Base-by-base conservation (phyloP, 2,329 filamentous ascomycete genomes). In the Pseudogymnoascus sp. region DNA sequence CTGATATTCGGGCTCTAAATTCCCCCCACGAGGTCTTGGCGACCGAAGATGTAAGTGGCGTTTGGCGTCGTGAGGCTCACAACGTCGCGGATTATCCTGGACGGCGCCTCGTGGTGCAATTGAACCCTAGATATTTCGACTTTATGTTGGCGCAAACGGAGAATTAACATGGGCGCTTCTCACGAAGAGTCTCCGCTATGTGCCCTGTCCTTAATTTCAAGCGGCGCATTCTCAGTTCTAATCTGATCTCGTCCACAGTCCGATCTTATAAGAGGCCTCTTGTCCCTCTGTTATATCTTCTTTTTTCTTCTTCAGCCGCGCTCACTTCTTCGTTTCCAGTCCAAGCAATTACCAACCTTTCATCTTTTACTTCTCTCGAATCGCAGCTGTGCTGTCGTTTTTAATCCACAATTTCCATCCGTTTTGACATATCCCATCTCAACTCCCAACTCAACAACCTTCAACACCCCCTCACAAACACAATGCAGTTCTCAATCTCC, bases 301-400 rank as follows among this genome's bases (percentile, higher is more conserved):
- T 63, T 59, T 63, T 63, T 12, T 8, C 58, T 12, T 54, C 65
- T 66, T 57, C 62, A 64, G 63, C 63, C 58, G 63, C 61, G 63
- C 66, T 67, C 64, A 64, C 57, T 63, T 62, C 64, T 64, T 60
- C 63, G 63, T 59, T 66, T 59, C 35, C 47, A 54, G 47, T 54
- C 47, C 25, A 54, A 33, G 28, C 47, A 54, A 54, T 54, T 33
- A 54, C 16, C 47, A 33, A 33, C n/a, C 28, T 54, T 54, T 33
- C 28, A 22, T 33, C 47, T 33, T 54, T 16, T 54, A 33, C 47
- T 54, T 33, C 47, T 54, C 28, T 54, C 28, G 25, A 28, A 33
- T 54, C 47, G 47, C 47, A 33, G 28, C 47, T 54, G 47, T 33
- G 47, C 28, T 54, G 47, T 54, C 28, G 25, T 18, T 54, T 50